Evolutionary conservation across 78 protist genomes (phyloP).

Genomic region (Dictyostelium citrinum): DNA sequence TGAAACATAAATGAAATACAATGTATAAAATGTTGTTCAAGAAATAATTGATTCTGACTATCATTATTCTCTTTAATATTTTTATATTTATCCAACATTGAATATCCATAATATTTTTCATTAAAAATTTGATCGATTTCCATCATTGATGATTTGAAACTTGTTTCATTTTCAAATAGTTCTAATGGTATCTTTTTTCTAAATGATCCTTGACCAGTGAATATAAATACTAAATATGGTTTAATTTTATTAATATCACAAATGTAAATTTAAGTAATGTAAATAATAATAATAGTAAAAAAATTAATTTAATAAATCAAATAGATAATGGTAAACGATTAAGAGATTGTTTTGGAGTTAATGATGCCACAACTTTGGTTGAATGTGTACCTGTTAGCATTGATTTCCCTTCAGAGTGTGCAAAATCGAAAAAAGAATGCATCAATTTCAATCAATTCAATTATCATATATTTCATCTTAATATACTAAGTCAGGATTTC

Average conservation of each 20-base stretch:
- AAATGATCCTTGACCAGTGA: neutral
- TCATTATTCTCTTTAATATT: neutral
- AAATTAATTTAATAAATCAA: neutral
- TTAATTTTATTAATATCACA: neutral
- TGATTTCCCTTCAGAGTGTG: neutral
- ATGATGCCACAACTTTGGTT: neutral
- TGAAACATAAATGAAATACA: slow-evolving; percentile 18
- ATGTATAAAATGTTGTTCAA: slow-evolving; percentile 35
- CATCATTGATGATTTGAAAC: neutral
- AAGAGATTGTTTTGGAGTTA: slow-evolving; percentile 16
- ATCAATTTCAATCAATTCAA: neutral
- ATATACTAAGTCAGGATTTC: neutral
- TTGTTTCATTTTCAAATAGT: neutral
- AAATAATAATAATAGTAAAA: neutral
- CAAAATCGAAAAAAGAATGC: neutral
- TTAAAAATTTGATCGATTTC: neutral
- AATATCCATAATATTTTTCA: neutral
- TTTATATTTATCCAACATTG: neutral
- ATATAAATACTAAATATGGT: neutral
- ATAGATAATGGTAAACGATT: neutral
- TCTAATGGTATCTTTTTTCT: neutral
- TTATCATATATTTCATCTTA: neutral
- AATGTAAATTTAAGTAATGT: neutral
- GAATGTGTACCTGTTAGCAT: neutral
- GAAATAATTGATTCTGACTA: neutral